Percentiles rank a stretch among this genome's conserved stretches.
Evolutionary conservation across 1,284 basidiomycete species (phyloP).

Genomic region (Ceratobasidium sp.): DNA sequence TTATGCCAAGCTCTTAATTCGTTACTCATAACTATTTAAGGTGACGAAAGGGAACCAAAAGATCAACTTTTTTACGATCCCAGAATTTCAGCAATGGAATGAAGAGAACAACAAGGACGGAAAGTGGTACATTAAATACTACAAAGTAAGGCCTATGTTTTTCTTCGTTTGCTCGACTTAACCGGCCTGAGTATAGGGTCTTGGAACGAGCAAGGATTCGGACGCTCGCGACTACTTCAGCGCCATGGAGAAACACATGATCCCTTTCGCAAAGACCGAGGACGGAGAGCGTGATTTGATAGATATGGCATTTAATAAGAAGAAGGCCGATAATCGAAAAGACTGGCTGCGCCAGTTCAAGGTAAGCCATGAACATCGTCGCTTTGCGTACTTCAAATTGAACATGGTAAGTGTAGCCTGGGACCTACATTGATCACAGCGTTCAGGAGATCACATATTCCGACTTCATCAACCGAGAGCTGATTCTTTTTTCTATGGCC

Average conservation of each 20-base stretch:
- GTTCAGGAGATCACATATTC: conserved; percentile 87
- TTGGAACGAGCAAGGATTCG: conserved; percentile 90
- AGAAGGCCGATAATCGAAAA: conserved; percentile 98
- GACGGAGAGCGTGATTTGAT: conserved; percentile 91
- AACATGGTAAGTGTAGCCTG: conserved; percentile 70
- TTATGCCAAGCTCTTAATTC: not conserved
- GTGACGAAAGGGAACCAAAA: conserved; percentile 84
- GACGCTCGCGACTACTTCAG: conserved; percentile 96
- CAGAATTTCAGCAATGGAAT: conserved; percentile 96
- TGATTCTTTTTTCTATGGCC: conserved; percentile 99
- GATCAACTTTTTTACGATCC: conserved; percentile 96
- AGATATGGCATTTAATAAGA: conserved; percentile 99
- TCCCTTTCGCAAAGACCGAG: conserved; percentile 87
- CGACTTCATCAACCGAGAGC: conserved; percentile 98
- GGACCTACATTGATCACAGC: conserved; percentile 94
- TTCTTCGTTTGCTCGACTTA: conserved; percentile 13
- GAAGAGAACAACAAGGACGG: conserved; percentile 82
- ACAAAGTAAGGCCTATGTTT: conserved; percentile 75
- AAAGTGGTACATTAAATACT: conserved; percentile 95
- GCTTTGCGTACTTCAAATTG: conserved; percentile 2
- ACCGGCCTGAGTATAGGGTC: conserved; percentile 72
- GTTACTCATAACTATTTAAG: conserved; percentile 55
- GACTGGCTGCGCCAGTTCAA: conserved; percentile 97
- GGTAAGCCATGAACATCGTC: conserved; percentile 61
- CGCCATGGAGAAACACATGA: conserved; percentile 92